Evolutionary conservation across 2,329 filamentous ascomycete species (phyloP).

Genomic region (Monosporascus sp.): DNA sequence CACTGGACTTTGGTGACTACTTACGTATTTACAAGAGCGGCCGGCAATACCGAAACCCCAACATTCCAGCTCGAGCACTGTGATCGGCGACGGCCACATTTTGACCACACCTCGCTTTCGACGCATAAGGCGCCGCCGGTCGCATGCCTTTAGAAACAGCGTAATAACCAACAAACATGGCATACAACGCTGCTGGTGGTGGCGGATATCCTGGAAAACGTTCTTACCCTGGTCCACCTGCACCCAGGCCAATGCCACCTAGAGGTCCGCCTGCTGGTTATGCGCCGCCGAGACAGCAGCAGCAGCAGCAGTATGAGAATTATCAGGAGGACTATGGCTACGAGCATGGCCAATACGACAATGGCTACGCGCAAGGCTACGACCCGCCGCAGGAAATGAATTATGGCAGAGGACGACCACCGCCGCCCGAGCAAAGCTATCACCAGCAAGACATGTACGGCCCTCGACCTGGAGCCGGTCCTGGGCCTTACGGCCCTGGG

Average conservation of each 20-base stretch:
- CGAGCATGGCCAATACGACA: slow-evolving; percentile 37
- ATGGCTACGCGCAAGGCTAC: slow-evolving; percentile 36
- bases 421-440: slow-evolving; percentile 31
- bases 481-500: slow-evolving; percentile 30
- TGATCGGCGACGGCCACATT: too few species aligned
- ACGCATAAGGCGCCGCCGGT: background rate
- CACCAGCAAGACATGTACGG: slow-evolving; percentile 41
- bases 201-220: slow-evolving; percentile 1
- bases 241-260: slow-evolving; percentile 10
- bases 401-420: slow-evolving; percentile 36
- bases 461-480: slow-evolving; percentile 18
- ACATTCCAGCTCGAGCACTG: too few species aligned
- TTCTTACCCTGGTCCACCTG: background rate
- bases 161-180: background rate
- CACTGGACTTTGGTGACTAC: too few species aligned
- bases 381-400: slow-evolving; percentile 37
- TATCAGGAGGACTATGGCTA: slow-evolving; percentile 42
- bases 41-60: too few species aligned
- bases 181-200: background rate
- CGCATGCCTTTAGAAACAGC: background rate
- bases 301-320: slow-evolving; percentile 33
- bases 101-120: background rate
- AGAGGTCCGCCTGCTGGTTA: slow-evolving; percentile 2
- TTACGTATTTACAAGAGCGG: too few species aligned
- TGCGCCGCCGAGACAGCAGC: slow-evolving; percentile 14